Evolutionary conservation across 75 land plant genomes (phyloP), one percentile per base, ranked within the genome.

Genomic region (Pinus tabuliformis): DNA sequence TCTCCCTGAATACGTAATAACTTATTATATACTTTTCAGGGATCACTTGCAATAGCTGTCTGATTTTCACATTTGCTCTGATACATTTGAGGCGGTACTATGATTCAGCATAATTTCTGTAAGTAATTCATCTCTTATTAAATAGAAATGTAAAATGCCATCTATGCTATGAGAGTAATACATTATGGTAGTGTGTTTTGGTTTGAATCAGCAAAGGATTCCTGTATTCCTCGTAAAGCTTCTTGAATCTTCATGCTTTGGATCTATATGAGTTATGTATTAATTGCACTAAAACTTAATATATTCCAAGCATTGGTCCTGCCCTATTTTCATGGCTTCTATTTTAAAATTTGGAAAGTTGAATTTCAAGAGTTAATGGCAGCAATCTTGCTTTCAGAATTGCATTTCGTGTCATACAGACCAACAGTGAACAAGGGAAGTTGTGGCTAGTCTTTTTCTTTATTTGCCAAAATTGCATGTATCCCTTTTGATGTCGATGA

Each of bases 71-170:
- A 54, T 64, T 77, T 45, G 64, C 61, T 39, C 81, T 78, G 87
- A 86, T 81, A 79, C 86, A 83, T 87, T 81, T 75, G 81, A 85
- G 91, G 86, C 77, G 49, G 82, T 75, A 30, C 58, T 57, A 16
- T 71, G 22, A 72, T 73, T 83, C 81, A 72, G 57, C 57, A 78
- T 83, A 81, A 75, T 59, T 57, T 85, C 86, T 87, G 90, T 85
- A 85, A 68, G 72, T 68, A 68, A 68, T 9, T 20, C n/a, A 68
- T 15, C 36, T 24, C 13, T 28, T 24, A 28, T 62, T 28, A 28
- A 62, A 28, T 62, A 24, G 28, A 12, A 62, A 24, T 3, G 24
- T 62, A 4, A 2, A 3, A 9, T 68, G 2, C 5, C 42, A 6
- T 39, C 42, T 39, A 39, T 39, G 42, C 18, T 7, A 20, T 6